phyloP scores from a whole-genome alignment of 306 rosid genomes.

The Prunus persica region DNA sequence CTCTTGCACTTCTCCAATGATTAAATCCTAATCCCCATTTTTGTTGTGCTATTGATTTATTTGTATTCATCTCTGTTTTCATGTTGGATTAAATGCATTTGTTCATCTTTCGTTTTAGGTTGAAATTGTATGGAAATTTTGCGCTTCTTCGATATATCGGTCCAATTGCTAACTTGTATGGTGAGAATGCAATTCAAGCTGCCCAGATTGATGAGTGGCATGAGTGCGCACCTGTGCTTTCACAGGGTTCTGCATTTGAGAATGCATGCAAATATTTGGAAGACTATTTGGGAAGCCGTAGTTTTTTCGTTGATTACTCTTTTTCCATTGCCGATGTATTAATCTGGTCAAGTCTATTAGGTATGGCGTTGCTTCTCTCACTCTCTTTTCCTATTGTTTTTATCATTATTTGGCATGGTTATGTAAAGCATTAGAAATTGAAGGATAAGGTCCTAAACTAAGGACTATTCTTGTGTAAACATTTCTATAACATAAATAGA shows the following conservation, averaged over 20 bases:
- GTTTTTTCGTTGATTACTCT: conserved; percentile 55
- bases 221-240: conserved; percentile 66
- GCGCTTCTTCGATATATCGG: conserved; percentile 73
- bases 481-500: neutral
- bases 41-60: neutral
- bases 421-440: neutral
- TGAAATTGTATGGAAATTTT: conserved; percentile 51
- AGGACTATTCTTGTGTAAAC: neutral
- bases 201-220: conserved; percentile 77
- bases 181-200: conserved; percentile 55
- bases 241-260: conserved; percentile 80
- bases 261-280: conserved; percentile 71
- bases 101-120: conserved; percentile 37
- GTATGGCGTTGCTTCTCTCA: conserved; percentile 26
- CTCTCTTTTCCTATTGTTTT: neutral
- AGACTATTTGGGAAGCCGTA: conserved; percentile 52
- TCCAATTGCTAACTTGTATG: conserved; percentile 60
- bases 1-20: conserved; percentile 54
- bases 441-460: neutral
- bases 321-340: conserved; percentile 82
- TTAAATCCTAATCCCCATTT: conserved; percentile 28
- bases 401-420: neutral
- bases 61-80: neutral
- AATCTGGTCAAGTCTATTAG: conserved; percentile 84
- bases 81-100: neutral